A percentile compares a stretch with the other conserved stretches of the same genome.
Evolutionary conservation across 768 basidiomycete genomes (phyloP).

Genomic region (Podaxis pistillaris): DNA sequence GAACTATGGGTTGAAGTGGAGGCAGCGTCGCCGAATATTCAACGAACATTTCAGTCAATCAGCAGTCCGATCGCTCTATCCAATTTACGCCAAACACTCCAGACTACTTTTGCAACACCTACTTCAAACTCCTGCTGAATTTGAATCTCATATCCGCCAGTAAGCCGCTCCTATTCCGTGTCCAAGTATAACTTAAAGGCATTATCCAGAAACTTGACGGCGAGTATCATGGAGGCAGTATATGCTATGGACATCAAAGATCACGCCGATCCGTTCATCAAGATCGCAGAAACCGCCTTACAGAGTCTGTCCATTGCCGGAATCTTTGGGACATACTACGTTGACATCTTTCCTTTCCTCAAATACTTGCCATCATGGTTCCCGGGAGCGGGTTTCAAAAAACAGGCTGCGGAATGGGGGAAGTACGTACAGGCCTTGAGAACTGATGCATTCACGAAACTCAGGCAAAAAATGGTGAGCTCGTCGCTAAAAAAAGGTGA

Average conservation of each 20-base stretch:
- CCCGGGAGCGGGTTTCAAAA: constrained; percentile 21
- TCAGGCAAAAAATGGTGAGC: constrained; percentile 19
- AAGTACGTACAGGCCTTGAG: constrained; percentile 16
- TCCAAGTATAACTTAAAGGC: background rate
- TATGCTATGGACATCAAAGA: constrained; percentile 43
- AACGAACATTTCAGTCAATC: constrained; percentile 12
- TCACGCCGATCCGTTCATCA: constrained; percentile 25
- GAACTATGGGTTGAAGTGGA: constrained; percentile 3
- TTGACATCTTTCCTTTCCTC: constrained; percentile 29
- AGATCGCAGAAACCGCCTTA: constrained; percentile 26
- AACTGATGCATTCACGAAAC: constrained; percentile 18
- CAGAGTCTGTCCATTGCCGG: constrained; percentile 25
- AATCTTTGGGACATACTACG: constrained; percentile 28
- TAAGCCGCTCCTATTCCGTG: background rate
- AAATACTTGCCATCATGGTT: constrained; percentile 26
- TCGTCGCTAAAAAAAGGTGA: background rate
- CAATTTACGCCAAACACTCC: constrained; percentile 17
- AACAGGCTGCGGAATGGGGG: constrained; percentile 13
- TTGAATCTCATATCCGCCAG: constrained; percentile 3
- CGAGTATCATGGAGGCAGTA: constrained; percentile 27
- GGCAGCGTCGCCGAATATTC: constrained; percentile 7
- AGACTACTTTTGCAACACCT: background rate
- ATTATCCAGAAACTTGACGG: constrained; percentile 1
- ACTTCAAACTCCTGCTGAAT: background rate
- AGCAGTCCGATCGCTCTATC: constrained; percentile 35